Evolutionary conservation across 768 basidiomycete genomes (phyloP).

Genomic region (Lactifluus hygrophoroides): DNA sequence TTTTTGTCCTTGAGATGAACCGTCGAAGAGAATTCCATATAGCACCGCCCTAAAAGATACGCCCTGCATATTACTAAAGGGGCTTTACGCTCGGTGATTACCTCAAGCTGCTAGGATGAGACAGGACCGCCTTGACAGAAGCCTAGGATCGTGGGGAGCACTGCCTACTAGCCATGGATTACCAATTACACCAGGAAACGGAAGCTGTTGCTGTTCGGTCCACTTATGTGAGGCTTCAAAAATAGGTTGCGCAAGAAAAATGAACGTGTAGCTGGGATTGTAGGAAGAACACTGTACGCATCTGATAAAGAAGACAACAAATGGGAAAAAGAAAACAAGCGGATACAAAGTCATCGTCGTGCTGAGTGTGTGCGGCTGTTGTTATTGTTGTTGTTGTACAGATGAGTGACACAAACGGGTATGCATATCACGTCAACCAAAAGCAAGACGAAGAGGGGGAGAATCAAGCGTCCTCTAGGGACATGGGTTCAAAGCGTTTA

Average conservation of each 20-base stretch:
- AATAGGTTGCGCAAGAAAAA: background rate
- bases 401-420: slow-evolving; percentile 9
- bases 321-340: background rate
- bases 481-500: slow-evolving; percentile 43
- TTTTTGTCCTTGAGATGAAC: background rate
- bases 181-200: background rate
- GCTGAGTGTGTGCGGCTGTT: background rate
- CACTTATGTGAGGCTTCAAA: background rate
- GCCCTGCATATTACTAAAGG: background rate
- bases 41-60: background rate
- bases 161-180: background rate
- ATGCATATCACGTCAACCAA: background rate
- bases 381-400: slow-evolving; percentile 8
- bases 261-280: background rate
- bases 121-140: background rate
- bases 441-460: background rate
- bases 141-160: background rate
- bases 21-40: background rate
- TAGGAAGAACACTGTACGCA: background rate
- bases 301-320: background rate
- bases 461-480: slow-evolving; percentile 22
- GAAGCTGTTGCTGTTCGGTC: background rate
- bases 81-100: background rate
- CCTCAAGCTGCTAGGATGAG: background rate
- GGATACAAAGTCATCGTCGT: background rate